Percentiles rank a stretch among this genome's conserved stretches.
phyloP scores from a whole-genome alignment of 345 rosid species.

The Erodium maritimum region DNA sequence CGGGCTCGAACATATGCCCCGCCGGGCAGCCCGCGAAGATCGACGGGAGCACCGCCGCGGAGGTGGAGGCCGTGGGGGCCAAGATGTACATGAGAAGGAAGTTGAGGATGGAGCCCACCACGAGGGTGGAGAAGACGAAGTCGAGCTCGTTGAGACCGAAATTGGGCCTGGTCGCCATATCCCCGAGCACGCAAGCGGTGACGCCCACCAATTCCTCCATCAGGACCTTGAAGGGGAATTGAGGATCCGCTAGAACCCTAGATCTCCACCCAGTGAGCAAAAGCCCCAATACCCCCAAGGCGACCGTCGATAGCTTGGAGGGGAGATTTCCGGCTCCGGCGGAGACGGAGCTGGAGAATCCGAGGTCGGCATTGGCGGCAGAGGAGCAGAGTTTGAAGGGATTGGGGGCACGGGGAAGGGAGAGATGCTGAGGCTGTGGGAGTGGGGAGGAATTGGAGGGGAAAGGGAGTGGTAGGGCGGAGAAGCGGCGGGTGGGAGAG shows the following conservation, averaged over 20 bases:
- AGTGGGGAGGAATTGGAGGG: background rate
- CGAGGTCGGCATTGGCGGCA: background rate
- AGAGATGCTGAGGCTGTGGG: no score
- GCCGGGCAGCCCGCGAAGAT: background rate
- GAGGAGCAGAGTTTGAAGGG: background rate
- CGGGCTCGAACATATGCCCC: background rate
- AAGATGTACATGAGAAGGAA: background rate
- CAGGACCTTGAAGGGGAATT: constrained; percentile 6
- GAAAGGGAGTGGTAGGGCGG: background rate
- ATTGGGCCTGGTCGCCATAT: constrained; percentile 4
- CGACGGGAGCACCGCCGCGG: background rate
- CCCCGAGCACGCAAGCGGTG: constrained; percentile 4
- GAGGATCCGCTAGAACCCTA: constrained; percentile 6
- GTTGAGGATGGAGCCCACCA: background rate
- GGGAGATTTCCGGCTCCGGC: background rate
- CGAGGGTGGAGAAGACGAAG: constrained; percentile 5
- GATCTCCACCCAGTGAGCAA: constrained; percentile 3
- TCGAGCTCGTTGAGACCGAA: constrained; percentile 9
- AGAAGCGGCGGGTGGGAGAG: background rate
- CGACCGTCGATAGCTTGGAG: background rate
- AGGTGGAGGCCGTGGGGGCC: background rate
- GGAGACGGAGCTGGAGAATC: background rate
- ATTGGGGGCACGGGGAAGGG: no score
- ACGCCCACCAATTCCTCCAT: constrained; percentile 7
- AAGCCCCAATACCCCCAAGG: background rate